Percentiles rank a stretch among this genome's conserved stretches.
phyloP scores from a whole-genome alignment of 139 green algal genomes.

The Parachlorella kessleri region DNA sequence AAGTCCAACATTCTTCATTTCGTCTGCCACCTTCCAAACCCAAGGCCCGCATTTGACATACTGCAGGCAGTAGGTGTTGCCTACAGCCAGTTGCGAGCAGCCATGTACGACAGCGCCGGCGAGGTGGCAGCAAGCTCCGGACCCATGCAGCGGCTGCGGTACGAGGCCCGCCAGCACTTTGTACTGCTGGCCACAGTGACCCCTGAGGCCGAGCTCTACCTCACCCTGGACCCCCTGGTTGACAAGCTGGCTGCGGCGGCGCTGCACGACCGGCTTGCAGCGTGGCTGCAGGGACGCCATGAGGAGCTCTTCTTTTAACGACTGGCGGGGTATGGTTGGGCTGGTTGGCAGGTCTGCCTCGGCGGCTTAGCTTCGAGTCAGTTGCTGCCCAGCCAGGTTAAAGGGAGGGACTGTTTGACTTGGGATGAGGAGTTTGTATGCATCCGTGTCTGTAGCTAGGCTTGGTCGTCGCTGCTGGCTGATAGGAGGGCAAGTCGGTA shows the following conservation, averaged over 20 bases:
- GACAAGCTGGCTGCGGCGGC: slow-evolving; percentile 11
- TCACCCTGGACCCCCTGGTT: slow-evolving; percentile 20
- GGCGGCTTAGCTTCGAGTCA: no score
- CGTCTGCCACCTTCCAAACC: no score
- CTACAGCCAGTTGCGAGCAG: slow-evolving; percentile 38
- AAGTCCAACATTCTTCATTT: no score
- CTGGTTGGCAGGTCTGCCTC: no score
- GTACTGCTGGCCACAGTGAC: slow-evolving; percentile 18
- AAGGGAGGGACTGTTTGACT: no score
- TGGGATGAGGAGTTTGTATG: no score
- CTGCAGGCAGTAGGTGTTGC: slow-evolving; percentile 21
- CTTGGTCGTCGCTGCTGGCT: no score
- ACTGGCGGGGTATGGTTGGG: no score
- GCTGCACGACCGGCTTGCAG: slow-evolving; percentile 5
- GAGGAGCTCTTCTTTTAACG: slow-evolving; percentile 31
- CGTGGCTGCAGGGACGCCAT: slow-evolving; percentile 9
- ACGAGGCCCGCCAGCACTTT: slow-evolving; percentile 18
- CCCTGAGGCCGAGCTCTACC: slow-evolving; percentile 29
- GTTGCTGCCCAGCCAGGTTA: no score
- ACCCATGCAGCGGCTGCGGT: slow-evolving; percentile 32
- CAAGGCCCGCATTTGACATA: no score
- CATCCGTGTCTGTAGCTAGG: no score
- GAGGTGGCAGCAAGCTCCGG: slow-evolving; percentile 7
- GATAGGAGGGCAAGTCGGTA: no score
- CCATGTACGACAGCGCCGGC: slow-evolving; percentile 28